These are phyloP conservation scores for Furcasterigmium furcatum DNA, from an alignment of 2,329 filamentous ascomycete species.

Conservation along the genomic window DNA sequence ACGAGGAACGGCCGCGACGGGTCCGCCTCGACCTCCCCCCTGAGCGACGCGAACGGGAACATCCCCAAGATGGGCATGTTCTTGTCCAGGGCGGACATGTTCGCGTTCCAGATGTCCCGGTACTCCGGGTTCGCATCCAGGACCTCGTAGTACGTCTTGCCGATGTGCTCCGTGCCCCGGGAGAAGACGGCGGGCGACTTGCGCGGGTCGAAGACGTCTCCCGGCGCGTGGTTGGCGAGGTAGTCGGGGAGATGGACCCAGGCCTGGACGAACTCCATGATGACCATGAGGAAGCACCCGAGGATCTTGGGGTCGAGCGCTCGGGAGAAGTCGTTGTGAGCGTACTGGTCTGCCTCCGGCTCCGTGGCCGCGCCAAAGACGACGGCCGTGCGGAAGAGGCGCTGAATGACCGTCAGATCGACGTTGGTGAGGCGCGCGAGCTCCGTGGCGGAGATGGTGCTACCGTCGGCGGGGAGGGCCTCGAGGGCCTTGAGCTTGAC, in stretches of 20 bases:
- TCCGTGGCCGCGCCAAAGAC: conserved; percentile 24
- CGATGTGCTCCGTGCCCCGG: conserved; percentile 23
- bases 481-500: conserved; percentile 19
- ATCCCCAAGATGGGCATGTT: conserved; percentile 28
- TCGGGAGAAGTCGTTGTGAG: conserved; percentile 25
- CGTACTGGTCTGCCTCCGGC: conserved; percentile 22
- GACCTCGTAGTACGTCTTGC: conserved; percentile 29
- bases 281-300: conserved; percentile 26
- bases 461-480: conserved; percentile 19
- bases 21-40: conserved; percentile 21
- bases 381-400: conserved; percentile 24
- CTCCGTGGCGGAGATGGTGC: conserved; percentile 15
- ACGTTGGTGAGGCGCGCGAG: conserved; percentile 21
- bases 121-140: conserved; percentile 22
- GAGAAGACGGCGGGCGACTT: conserved; percentile 28
- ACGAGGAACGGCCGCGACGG: conserved; percentile 24
- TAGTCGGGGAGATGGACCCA: conserved; percentile 21
- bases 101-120: conserved; percentile 28
- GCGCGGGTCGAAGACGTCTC: conserved; percentile 23
- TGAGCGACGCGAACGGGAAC: conserved; percentile 27
- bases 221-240: conserved; percentile 22
- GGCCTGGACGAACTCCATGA: conserved; percentile 23
- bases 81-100: conserved; percentile 24
- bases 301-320: conserved; percentile 20
- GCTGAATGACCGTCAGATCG: conserved; percentile 23